phyloP scores from a whole-genome alignment of 2,329 filamentous ascomycete species.

The Aureobasidium musti region DNA sequence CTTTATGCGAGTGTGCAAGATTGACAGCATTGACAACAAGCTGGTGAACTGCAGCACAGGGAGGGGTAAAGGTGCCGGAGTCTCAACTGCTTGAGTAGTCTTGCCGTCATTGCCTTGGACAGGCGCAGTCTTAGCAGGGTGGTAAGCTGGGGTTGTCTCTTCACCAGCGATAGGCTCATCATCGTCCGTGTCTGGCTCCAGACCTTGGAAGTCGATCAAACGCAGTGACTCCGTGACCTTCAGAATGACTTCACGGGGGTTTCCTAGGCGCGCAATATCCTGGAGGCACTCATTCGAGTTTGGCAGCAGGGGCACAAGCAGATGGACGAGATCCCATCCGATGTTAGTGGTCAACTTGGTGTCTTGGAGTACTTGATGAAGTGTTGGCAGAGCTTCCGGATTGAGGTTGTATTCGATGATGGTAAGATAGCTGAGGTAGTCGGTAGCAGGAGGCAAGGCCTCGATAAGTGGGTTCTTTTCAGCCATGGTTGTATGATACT shows the following conservation, averaged over 20 bases:
- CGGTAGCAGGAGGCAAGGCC: constrained; percentile 63
- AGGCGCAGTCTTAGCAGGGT: constrained; percentile 37
- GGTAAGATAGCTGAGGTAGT: constrained; percentile 75
- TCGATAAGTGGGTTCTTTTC: constrained; percentile 56
- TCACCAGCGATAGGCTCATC: constrained; percentile 38
- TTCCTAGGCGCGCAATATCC: constrained; percentile 73
- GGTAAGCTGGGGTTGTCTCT: constrained; percentile 32
- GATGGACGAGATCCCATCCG: constrained; percentile 80
- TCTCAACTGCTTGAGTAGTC: constrained; percentile 39
- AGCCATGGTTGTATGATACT: constrained; percentile 30
- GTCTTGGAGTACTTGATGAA: constrained; percentile 70
- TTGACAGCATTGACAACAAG: constrained; percentile 69
- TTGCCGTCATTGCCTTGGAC: constrained; percentile 30
- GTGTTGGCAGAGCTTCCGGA: constrained; percentile 64
- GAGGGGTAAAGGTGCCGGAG: constrained; percentile 43
- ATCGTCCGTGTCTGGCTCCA: constrained; percentile 60
- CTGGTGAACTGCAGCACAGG: constrained; percentile 63
- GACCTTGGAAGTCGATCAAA: constrained; percentile 54
- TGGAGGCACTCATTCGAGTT: constrained; percentile 69
- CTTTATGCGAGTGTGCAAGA: constrained; percentile 72
- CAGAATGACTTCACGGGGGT: constrained; percentile 77
- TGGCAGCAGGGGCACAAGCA: constrained; percentile 67
- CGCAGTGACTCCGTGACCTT: constrained; percentile 76
- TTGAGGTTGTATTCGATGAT: constrained; percentile 73
- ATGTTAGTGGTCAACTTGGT: constrained; percentile 70